Percentiles rank a stretch among this genome's conserved stretches.
These are phyloP conservation scores for Hypoxylon sp. DNA, from an alignment of 2,329 filamentous ascomycete species.

Conservation along the genomic window DNA sequence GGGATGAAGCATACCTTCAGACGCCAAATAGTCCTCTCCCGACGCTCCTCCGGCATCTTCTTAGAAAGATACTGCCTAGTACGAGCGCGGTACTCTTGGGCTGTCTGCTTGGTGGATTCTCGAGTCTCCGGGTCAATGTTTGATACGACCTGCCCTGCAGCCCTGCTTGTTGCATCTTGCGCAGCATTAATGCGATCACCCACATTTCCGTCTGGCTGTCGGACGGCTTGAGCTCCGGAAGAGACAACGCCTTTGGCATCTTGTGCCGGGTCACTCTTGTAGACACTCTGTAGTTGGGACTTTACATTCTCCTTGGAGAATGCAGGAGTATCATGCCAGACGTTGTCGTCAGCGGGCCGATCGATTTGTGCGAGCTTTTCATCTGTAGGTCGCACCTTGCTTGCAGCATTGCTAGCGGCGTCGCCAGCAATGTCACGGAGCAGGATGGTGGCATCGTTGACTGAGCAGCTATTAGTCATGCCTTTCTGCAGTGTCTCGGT, in stretches of 20 bases:
- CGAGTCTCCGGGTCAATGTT: conserved; percentile 75
- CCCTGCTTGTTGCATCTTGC: conserved; percentile 47
- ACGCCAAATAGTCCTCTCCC: conserved; percentile 91
- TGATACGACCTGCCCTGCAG: conserved; percentile 71
- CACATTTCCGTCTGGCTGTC: conserved; percentile 49
- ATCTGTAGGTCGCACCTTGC: conserved; percentile 81
- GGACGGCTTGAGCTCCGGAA: conserved; percentile 62
- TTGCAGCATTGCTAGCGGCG: conserved; percentile 83
- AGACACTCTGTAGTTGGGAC: conserved; percentile 75
- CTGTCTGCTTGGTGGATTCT: conserved; percentile 60
- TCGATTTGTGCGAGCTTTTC: conserved; percentile 85
- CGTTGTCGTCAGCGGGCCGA: conserved; percentile 87
- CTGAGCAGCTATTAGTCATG: conserved; percentile 50
- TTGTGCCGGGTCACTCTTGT: conserved; percentile 67
- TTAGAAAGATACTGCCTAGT: conserved; percentile 81
- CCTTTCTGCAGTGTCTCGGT: background rate
- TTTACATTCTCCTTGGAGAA: conserved; percentile 79
- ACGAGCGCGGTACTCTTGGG: conserved; percentile 57
- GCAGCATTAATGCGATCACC: conserved; percentile 52
- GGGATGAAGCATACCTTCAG: conserved; percentile 68
- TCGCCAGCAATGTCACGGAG: conserved; percentile 93
- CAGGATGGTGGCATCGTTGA: conserved; percentile 85
- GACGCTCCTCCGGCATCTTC: conserved; percentile 93
- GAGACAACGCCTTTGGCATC: conserved; percentile 74
- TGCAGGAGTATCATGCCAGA: conserved; percentile 90